Percentiles rank a stretch among this genome's conserved stretches.
Conservation (phyloP, 371 early-diverging fungal species). For the Conidiobolus coronatus region DNA sequence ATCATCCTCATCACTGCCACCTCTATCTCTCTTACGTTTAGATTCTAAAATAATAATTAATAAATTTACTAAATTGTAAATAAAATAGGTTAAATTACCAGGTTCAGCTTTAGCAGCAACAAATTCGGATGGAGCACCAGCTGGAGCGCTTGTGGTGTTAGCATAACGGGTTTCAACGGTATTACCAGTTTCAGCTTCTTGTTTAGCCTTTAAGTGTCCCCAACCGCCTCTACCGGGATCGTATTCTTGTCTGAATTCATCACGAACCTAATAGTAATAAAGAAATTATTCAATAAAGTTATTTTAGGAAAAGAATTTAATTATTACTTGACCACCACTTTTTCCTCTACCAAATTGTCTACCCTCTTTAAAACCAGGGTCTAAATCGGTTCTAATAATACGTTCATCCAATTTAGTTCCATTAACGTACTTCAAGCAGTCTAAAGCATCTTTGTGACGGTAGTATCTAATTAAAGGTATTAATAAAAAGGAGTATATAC, state of each 20-base stretch:
- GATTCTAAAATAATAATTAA: too few species aligned
- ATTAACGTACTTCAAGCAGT: conserved; percentile 83
- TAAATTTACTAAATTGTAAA: too few species aligned
- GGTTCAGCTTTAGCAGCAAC: not conserved
- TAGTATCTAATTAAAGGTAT: conserved; percentile 42
- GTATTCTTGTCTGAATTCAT: conserved; percentile 83
- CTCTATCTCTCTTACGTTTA: too few species aligned
- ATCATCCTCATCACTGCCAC: too few species aligned
- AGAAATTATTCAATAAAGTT: not conserved
- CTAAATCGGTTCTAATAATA: conserved; percentile 85
- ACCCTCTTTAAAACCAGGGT: conserved; percentile 89
- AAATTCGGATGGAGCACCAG: conserved; percentile 16
- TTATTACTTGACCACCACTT: conserved; percentile 74
- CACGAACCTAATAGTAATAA: conserved; percentile 31
- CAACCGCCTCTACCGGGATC: conserved; percentile 94
- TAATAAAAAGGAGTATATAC: not conserved
- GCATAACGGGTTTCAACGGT: conserved; percentile 33
- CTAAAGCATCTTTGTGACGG: conserved; percentile 58
- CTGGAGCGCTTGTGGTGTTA: conserved; percentile 29
- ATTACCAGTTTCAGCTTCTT: conserved; percentile 20
- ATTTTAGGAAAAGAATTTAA: not conserved
- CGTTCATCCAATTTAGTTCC: conserved; percentile 91
- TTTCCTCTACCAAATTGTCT: conserved; percentile 92
- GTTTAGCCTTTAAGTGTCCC: conserved; percentile 51
- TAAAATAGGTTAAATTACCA: too few species aligned